Conservation (phyloP, 495 filamentous ascomycete species). For the Hypoxylon crocopeplum region DNA sequence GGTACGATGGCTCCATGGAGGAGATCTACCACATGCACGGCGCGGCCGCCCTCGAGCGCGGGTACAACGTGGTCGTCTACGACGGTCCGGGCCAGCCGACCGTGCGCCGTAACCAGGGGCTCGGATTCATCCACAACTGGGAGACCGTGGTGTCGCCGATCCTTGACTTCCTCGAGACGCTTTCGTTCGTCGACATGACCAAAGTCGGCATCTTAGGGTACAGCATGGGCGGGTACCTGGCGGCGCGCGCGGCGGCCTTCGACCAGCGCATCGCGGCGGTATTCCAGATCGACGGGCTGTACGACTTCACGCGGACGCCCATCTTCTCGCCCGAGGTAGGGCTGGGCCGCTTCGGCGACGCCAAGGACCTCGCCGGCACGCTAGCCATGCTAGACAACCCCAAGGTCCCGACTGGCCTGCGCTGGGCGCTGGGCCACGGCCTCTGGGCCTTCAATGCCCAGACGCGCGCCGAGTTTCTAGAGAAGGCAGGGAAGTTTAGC, state of each 20-base stretch:
- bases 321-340: neutral
- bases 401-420: conserved; percentile 1
- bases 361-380: conserved; percentile 7
- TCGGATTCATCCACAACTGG: conserved; percentile 60
- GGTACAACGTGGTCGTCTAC: conserved; percentile 54
- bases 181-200: conserved; percentile 36
- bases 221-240: conserved; percentile 49
- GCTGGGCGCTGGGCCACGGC: conserved; percentile 50
- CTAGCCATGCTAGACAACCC: conserved; percentile 13
- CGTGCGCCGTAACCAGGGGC: conserved; percentile 50
- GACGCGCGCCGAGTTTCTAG: conserved; percentile 41
- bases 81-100: conserved; percentile 59
- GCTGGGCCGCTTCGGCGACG: neutral
- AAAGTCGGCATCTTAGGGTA: conserved; percentile 45
- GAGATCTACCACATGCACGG: conserved; percentile 50
- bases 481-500: conserved; percentile 22
- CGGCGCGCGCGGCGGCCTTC: conserved; percentile 50
- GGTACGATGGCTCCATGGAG: conserved; percentile 54
- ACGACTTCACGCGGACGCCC: conserved; percentile 28
- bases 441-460: conserved; percentile 48
- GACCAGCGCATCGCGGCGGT: conserved; percentile 51
- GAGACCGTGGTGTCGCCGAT: conserved; percentile 52
- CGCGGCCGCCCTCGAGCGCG: conserved; percentile 45
- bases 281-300: conserved; percentile 48
- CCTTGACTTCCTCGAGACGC: conserved; percentile 48